These are phyloP conservation scores for Pythium plurisporium DNA, from an alignment of 352 stramenopile species.

Conservation along the genomic window DNA sequence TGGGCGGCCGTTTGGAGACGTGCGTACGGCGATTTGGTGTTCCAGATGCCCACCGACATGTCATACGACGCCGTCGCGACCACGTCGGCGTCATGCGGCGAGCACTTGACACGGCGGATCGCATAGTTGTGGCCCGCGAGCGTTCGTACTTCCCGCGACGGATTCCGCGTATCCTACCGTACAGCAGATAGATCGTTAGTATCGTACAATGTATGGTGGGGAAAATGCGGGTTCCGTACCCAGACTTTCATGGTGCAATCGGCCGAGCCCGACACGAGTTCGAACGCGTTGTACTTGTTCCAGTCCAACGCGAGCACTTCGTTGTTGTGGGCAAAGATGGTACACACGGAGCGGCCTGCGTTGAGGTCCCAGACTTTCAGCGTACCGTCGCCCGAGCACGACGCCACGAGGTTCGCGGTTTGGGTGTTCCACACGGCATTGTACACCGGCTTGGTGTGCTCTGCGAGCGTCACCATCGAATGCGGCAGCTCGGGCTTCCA, in stretches of 20 bases:
- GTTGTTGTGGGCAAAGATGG: conserved; percentile 68
- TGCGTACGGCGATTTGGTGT: conserved; percentile 75
- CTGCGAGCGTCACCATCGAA: conserved; percentile 70
- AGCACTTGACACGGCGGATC: conserved; percentile 81
- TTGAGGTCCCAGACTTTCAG: conserved; percentile 85
- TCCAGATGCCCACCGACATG: conserved; percentile 89
- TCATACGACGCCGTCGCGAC: conserved; percentile 87
- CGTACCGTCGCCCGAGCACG: conserved; percentile 68
- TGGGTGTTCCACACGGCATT: conserved; percentile 86
- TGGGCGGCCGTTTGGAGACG: conserved; percentile 68
- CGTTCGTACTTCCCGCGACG: conserved; percentile 54
- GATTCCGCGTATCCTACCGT: conserved; percentile 71
- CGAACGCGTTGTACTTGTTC: conserved; percentile 92
- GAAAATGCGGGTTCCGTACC: too few species aligned
- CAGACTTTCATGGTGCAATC: conserved; percentile 85
- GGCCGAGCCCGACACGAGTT: conserved; percentile 82
- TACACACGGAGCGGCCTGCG: conserved; percentile 39
- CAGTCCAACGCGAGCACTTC: conserved; percentile 88
- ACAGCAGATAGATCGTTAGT: not conserved
- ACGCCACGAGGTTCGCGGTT: conserved; percentile 58
- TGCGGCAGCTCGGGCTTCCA: conserved; percentile 72
- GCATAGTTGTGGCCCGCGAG: conserved; percentile 81
- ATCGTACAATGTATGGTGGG: too few species aligned
- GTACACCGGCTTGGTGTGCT: conserved; percentile 78
- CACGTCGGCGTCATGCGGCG: conserved; percentile 73